A percentile compares a stretch with the other conserved stretches of the same genome.
phyloP scores from a whole-genome alignment of 139 green algal species.

The Yamagishiella unicocca region DNA sequence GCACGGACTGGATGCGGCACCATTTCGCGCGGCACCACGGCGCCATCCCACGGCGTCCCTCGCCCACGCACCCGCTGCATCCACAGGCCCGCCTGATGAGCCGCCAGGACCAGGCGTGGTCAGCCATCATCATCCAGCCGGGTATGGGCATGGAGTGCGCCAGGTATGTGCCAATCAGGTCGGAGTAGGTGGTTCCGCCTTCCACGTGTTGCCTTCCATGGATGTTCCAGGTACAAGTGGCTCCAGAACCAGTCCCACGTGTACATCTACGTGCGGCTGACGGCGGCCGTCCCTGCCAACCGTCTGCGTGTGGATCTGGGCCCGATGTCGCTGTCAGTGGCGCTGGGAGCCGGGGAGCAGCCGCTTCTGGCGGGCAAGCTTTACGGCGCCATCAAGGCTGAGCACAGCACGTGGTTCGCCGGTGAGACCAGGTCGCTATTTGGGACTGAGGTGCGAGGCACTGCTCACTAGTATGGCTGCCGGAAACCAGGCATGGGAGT shows the following conservation, averaged over 20 bases:
- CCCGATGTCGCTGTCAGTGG: slow-evolving; percentile 51
- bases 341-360: slow-evolving; percentile 45
- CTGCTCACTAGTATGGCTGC: too few relatives aligned
- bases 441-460: too few relatives aligned
- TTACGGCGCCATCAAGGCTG: slow-evolving; percentile 73
- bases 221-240: slow-evolving; percentile 81
- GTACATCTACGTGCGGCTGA: slow-evolving; percentile 79
- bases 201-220: background rate
- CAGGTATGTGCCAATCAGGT: slow-evolving; percentile 5
- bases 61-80: too few relatives aligned
- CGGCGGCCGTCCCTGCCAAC: slow-evolving; percentile 17
- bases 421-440: too few relatives aligned
- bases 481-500: too few relatives aligned
- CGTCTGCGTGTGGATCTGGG: slow-evolving; percentile 17
- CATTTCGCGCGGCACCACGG: too few relatives aligned
- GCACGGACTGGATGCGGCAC: too few relatives aligned
- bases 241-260: slow-evolving; percentile 87
- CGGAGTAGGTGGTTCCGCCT: too few relatives aligned
- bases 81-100: slow-evolving; percentile 14
- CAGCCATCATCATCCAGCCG: background rate
- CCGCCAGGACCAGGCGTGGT: slow-evolving; percentile 42
- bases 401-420: slow-evolving; percentile 86
- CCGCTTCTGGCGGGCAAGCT: slow-evolving; percentile 72
- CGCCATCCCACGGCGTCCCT: too few relatives aligned
- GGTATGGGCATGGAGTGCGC: slow-evolving; percentile 41